These are phyloP conservation scores for Fistulina hepatica DNA, from an alignment of 1,284 basidiomycete species.

Conservation along the genomic window DNA sequence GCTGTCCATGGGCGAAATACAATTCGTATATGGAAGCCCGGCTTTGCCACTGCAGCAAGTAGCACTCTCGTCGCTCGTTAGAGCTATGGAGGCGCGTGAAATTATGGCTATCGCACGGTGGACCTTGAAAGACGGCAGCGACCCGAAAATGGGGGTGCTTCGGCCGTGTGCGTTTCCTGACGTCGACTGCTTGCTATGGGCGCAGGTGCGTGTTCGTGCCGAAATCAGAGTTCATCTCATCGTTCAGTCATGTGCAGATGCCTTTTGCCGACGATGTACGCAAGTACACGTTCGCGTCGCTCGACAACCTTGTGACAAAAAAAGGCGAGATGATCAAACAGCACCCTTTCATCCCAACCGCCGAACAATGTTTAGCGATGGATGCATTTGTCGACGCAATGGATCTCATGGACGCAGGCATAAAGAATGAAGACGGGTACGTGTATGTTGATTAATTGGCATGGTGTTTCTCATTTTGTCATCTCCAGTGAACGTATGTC, in stretches of 20 bases:
- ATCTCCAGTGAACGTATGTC: slow-evolving; percentile 39
- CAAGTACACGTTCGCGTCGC: slow-evolving; percentile 77
- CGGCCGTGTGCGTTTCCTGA: slow-evolving; percentile 51
- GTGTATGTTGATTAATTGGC: slow-evolving; percentile 13
- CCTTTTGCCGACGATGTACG: slow-evolving; percentile 93
- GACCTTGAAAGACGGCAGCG: slow-evolving; percentile 61
- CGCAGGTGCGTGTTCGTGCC: slow-evolving; percentile 40
- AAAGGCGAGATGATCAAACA: slow-evolving; percentile 64
- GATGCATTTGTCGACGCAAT: slow-evolving; percentile 77
- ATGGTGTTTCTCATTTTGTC: not conserved
- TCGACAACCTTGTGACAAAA: slow-evolving; percentile 66
- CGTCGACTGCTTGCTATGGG: slow-evolving; percentile 75
- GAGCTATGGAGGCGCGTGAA: slow-evolving; percentile 55
- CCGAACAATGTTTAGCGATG: slow-evolving; percentile 74
- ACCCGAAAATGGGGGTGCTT: slow-evolving; percentile 80
- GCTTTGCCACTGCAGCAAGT: slow-evolving; percentile 64
- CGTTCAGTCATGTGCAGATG: slow-evolving; percentile 39
- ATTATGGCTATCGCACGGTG: slow-evolving; percentile 73
- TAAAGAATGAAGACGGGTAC: slow-evolving; percentile 62
- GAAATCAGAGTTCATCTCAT: not conserved
- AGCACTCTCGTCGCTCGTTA: slow-evolving; percentile 75
- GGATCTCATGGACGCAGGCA: slow-evolving; percentile 71
- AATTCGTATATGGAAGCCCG: slow-evolving; percentile 78
- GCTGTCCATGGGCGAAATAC: slow-evolving; percentile 76
- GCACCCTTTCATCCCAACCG: slow-evolving; percentile 78